phyloP scores from a whole-genome alignment of 148 eudicot species.

The Dianthus caryophyllus region DNA sequence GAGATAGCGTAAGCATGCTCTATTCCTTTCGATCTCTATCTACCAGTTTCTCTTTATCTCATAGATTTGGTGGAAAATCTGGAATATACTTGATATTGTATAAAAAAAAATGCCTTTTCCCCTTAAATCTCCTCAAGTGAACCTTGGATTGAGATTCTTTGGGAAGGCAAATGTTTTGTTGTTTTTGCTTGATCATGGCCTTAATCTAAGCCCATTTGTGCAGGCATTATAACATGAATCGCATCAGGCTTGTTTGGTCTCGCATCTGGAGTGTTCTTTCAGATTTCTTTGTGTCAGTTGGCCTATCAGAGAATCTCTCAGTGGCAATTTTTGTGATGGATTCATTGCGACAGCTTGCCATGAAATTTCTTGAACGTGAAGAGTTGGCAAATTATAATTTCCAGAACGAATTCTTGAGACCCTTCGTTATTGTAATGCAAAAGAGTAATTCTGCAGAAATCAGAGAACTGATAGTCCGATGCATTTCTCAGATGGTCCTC shows the following conservation, averaged over 20 bases:
- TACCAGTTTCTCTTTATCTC: not conserved
- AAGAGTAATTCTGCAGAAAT: slow-evolving; percentile 89
- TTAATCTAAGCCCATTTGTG: slow-evolving; percentile 34
- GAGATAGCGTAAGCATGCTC: slow-evolving; percentile 89
- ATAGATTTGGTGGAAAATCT: not conserved
- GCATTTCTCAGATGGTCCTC: slow-evolving; percentile 97
- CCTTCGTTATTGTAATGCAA: slow-evolving; percentile 92
- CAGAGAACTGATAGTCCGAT: slow-evolving; percentile 90
- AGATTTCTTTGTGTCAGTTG: slow-evolving; percentile 96
- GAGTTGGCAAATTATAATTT: slow-evolving; percentile 98
- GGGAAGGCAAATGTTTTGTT: not conserved
- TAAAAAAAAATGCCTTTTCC: slow-evolving; percentile 53
- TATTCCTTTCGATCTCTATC: slow-evolving; percentile 25
- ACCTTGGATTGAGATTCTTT: not conserved
- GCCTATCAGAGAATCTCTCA: slow-evolving; percentile 90
- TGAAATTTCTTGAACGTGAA: slow-evolving; percentile 98
- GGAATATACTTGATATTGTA: not conserved
- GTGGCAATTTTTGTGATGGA: slow-evolving; percentile 99
- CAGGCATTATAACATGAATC: slow-evolving; percentile 99
- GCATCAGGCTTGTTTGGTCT: slow-evolving; percentile 98
- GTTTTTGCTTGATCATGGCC: slow-evolving; percentile 3
- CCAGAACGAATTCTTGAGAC: slow-evolving; percentile 96
- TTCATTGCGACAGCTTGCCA: slow-evolving; percentile 93
- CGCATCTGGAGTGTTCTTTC: slow-evolving; percentile 99
- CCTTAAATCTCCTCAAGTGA: slow-evolving; percentile 4